A percentile compares a stretch with the other conserved stretches of the same genome.
phyloP scores from a whole-genome alignment of 805 yeast species.

The Yarrowia porcina region DNA sequence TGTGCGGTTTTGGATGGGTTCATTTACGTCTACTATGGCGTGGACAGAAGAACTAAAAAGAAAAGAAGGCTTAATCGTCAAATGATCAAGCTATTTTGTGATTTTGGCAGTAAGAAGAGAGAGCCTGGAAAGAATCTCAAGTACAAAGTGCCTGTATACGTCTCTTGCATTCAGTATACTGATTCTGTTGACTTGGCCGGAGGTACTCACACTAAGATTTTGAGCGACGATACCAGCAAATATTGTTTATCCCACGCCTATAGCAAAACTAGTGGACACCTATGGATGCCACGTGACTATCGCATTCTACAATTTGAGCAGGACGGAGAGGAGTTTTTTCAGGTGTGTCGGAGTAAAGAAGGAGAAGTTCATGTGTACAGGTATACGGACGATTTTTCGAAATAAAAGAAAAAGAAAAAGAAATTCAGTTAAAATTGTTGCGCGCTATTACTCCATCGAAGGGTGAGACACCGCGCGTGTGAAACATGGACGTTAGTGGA shows the following conservation, averaged over 20 bases:
- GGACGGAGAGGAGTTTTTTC: conserved; percentile 8
- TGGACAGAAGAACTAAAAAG: conserved; percentile 6
- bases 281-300: neutral
- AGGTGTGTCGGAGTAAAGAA: neutral
- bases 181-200: conserved; percentile 12
- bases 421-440: too few species aligned
- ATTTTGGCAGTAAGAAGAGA: conserved; percentile 14
- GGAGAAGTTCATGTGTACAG: neutral
- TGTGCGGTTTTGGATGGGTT: conserved; percentile 14
- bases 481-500: neutral
- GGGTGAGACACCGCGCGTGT: neutral
- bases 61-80: neutral
- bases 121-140: neutral
- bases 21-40: conserved; percentile 10
- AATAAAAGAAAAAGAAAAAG: too few species aligned
- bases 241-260: conserved; percentile 1
- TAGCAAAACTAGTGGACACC: neutral
- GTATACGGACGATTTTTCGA: neutral
- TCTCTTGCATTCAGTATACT: conserved; percentile 4
- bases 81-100: conserved; percentile 14
- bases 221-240: neutral
- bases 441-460: too few species aligned
- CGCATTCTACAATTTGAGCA: neutral
- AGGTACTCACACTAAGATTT: conserved; percentile 15
- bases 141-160: neutral